Evolutionary conservation across 1,284 basidiomycete genomes (phyloP), one percentile per base, ranked within the genome.

Genomic region (Violaceomyces palustris): DNA sequence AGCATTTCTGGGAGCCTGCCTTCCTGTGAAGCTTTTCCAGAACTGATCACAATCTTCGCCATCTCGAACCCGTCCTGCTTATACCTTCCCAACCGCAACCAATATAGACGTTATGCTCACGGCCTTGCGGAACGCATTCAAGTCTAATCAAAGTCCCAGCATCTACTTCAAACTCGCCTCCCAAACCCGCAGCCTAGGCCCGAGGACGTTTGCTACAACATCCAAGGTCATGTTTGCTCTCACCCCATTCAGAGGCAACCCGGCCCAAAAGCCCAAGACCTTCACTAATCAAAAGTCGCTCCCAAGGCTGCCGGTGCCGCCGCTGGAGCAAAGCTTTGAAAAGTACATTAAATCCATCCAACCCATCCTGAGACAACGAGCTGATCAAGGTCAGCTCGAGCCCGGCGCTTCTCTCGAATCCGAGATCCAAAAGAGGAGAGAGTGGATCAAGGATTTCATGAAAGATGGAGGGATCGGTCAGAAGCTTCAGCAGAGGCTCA

Each of bases 221-320:
- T 44, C 57, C 6, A 38, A 35, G 26, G 35, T 44, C 46, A 75
- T 75, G 74, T 75, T 75, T 32, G 74, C 74, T 18, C 56, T 72
- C 19, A 70, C 73, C 6, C 61, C 70, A 9, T 73, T 64, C 59
- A 64, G 68, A 30, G 43, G 54, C 9, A 46, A 52, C 17, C 61
- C 62, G 1, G 55, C 42, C 37, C 41, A 48, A 8, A 44, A 67
- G 39, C 70, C 75, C 21, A 75, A 74, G 50, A 79, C 78, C 0
- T 78, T 79, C 53, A 52, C 72, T 75, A 28, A 52, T 35, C 71
- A 72, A 35, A 40, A 35, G 36, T 51, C 31, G 19, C 63, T 77
- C 33, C 81, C 86, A 6, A 82, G 88, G 47, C 78, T 96, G n/a
- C 92, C 92, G 3, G 80, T 96, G 1, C 92, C 91, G 14, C 79